Percentiles rank a stretch among this genome's conserved stretches.
Conservation (phyloP, 2,329 filamentous ascomycete genomes). For the Myriangium duriaei region DNA sequence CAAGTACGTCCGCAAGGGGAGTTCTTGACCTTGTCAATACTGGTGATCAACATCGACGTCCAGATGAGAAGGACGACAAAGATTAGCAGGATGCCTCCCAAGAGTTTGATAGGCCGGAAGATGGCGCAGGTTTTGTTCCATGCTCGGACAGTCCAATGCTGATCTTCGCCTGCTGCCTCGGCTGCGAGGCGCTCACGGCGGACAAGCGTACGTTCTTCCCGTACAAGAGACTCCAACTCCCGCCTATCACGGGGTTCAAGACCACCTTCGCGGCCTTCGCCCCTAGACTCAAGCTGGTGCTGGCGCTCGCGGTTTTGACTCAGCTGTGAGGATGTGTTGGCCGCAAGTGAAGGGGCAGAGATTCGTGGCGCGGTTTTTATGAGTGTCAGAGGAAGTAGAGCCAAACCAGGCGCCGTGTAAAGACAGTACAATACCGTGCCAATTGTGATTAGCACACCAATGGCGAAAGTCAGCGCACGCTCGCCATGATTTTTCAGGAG, state of each 20-base stretch:
- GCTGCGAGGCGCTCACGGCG: slow-evolving; percentile 78
- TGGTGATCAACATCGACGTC: slow-evolving; percentile 87
- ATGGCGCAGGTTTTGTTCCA: slow-evolving; percentile 75
- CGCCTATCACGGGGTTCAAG: slow-evolving; percentile 76
- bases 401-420: slow-evolving; percentile 81
- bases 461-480: slow-evolving; percentile 76
- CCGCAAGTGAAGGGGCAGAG: slow-evolving; percentile 66
- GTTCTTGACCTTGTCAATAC: slow-evolving; percentile 92
- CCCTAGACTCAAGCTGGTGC: slow-evolving; percentile 77
- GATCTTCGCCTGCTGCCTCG: slow-evolving; percentile 68
- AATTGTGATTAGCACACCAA: slow-evolving; percentile 78
- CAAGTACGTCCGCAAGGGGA: slow-evolving; percentile 83
- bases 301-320: slow-evolving; percentile 85
- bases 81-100: slow-evolving; percentile 70
- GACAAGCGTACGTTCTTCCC: slow-evolving; percentile 85
- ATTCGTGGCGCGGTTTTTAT: slow-evolving; percentile 86
- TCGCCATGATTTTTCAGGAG: slow-evolving; percentile 81
- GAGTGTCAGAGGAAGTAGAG: slow-evolving; percentile 74
- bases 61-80: slow-evolving; percentile 64
- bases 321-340: slow-evolving; percentile 66
- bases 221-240: slow-evolving; percentile 72
- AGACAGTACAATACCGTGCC: slow-evolving; percentile 77
- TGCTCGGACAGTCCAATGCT: slow-evolving; percentile 55
- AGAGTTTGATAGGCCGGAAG: slow-evolving; percentile 76
- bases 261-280: slow-evolving; percentile 58